Percentiles rank a stretch among this genome's conserved stretches.
Conservation (phyloP, 192 early-diverging fungal species). For the Chytriomyces sp. region DNA sequence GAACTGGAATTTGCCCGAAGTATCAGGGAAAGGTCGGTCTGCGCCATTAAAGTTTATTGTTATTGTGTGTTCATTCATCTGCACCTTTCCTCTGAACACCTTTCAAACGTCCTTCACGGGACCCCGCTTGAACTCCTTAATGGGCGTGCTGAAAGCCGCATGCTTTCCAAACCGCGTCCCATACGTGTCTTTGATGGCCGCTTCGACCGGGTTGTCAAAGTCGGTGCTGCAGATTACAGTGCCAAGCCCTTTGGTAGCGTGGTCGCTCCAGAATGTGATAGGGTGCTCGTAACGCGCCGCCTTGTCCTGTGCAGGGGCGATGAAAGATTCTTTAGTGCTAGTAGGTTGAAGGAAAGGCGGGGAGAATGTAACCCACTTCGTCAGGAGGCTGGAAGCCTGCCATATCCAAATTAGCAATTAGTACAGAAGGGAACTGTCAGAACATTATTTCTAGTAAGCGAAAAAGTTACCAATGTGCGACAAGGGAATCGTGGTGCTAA, state of each 20-base stretch:
- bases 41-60: no score
- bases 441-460: no score
- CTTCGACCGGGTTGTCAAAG: slow-evolving; percentile 9
- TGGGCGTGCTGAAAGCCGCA: slow-evolving; percentile 51
- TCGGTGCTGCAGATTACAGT: slow-evolving; percentile 48
- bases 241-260: slow-evolving; percentile 46
- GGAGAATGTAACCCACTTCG: background rate
- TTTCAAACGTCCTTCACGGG: slow-evolving; percentile 39
- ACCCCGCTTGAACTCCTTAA: slow-evolving; percentile 47
- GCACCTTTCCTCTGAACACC: background rate
- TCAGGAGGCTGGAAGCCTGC: background rate
- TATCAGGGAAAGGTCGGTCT: no score
- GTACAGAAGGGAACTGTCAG: no score
- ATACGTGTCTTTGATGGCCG: slow-evolving; percentile 21
- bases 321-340: no score
- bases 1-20: no score
- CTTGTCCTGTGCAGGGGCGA: slow-evolving; percentile 30
- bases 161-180: slow-evolving; percentile 50
- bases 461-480: background rate
- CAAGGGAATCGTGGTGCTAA: background rate
- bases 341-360: background rate
- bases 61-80: no score
- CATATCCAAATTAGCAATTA: no score
- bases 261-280: slow-evolving; percentile 58
- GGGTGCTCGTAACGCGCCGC: slow-evolving; percentile 35